Base-by-base conservation (phyloP, 225 moss, liverwort and hornwort species). In the Antitrichia curtipendula region DNA sequence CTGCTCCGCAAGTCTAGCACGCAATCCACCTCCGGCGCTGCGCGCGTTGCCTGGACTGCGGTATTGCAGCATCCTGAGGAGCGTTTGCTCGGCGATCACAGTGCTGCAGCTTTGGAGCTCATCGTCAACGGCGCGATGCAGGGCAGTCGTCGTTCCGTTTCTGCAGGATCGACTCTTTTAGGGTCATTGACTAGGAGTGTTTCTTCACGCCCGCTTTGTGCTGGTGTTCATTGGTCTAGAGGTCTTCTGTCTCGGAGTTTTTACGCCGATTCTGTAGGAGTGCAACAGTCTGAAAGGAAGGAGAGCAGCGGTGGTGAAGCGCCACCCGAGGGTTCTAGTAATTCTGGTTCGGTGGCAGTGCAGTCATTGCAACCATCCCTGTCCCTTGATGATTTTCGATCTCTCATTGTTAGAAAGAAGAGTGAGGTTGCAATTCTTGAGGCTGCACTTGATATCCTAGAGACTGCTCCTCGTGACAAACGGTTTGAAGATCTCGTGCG, bases 381-480 rank as follows among this genome's bases (percentile, higher is more conserved):
- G 31, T 63, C 82, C 70, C 72, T 84, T 47, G 84, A 92, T 20
- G 88, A 88, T 70, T 92, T 92, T 75, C 92, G 90, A 59, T 86
- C 88, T 66, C 90, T 92, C 56, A 76, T 90, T 16, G 57, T 38
- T 58, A 88, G 88, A 57, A 90, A 59, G 72, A 92, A 90, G 88
- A 84, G 81, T 25, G 92, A 90, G 77, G 81, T 85, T 68, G 89
- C 88, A n/a, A 53, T 91, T 79, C 86, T 90, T 13, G 91, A 89
- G 81, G 87, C 86, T 83, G 89, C 89, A n/a, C 69, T 91, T 12
- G 86, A 89, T 49, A 85, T 90, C 58, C 81, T 90, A 54, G 92
- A 92, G 88, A 59, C 89, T 82, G 85, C 87, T 78, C 91, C 92
- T 77, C 86, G 89, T 19, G 88, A 90, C 82, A 88, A 90, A 85